phyloP scores from a whole-genome alignment of 768 basidiomycete species.

The Ramaria sp. region DNA sequence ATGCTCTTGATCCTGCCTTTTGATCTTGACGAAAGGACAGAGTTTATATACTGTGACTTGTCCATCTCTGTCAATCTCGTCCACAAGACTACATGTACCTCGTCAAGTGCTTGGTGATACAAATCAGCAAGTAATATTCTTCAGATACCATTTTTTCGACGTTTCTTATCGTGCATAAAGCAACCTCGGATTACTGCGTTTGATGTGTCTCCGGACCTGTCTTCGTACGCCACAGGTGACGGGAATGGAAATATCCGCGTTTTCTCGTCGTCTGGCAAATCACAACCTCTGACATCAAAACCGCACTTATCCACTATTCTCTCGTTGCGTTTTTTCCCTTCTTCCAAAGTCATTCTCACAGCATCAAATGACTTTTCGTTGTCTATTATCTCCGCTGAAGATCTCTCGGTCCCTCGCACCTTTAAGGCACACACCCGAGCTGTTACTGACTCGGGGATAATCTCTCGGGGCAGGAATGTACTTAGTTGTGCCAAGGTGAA shows the following conservation, averaged over 20 bases:
- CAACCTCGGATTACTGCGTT: slow-evolving; percentile 53
- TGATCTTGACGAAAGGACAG: slow-evolving; percentile 2
- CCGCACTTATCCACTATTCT: slow-evolving; percentile 46
- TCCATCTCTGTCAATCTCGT: slow-evolving; percentile 32
- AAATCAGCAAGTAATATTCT: slow-evolving; percentile 18
- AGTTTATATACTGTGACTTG: slow-evolving; percentile 37
- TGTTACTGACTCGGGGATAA: slow-evolving; percentile 52
- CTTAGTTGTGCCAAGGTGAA: slow-evolving; percentile 43
- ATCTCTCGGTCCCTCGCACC: slow-evolving; percentile 37
- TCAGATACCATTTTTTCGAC: not conserved
- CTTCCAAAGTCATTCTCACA: slow-evolving; percentile 59
- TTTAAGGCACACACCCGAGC: slow-evolving; percentile 56
- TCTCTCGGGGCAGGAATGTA: slow-evolving; percentile 55
- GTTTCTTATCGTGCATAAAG: slow-evolving; percentile 17
- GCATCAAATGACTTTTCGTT: slow-evolving; percentile 59
- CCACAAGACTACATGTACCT: slow-evolving; percentile 40
- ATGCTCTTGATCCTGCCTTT: not conserved
- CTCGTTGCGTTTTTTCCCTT: slow-evolving; percentile 55
- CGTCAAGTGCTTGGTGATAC: slow-evolving; percentile 38
- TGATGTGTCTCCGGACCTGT: slow-evolving; percentile 46
- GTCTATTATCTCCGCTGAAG: slow-evolving; percentile 48
- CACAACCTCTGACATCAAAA: slow-evolving; percentile 20
- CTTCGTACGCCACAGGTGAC: slow-evolving; percentile 49
- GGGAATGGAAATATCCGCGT: slow-evolving; percentile 48
- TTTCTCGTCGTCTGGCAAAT: slow-evolving; percentile 26